Percentiles rank a stretch among this genome's conserved stretches.
Evolutionary conservation across 495 filamentous ascomycete species (phyloP).

Genomic region (Tuber melanosporum): DNA sequence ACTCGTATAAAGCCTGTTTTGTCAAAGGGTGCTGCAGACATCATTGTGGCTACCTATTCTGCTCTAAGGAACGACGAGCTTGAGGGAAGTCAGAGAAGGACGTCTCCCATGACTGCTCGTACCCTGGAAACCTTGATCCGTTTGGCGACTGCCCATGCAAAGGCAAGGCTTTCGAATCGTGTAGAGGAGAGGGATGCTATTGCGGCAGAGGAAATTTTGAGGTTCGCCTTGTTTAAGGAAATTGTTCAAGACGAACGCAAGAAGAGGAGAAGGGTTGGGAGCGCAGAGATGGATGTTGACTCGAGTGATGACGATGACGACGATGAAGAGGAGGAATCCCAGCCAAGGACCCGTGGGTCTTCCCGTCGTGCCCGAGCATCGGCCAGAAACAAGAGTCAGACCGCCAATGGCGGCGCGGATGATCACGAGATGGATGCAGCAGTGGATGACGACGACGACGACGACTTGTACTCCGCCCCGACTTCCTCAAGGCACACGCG

Average conservation of each 20-base stretch:
- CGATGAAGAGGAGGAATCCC: slow-evolving; percentile 40
- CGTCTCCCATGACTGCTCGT: slow-evolving; percentile 91
- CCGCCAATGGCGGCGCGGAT: slow-evolving; percentile 15
- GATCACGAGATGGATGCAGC: slow-evolving; percentile 33
- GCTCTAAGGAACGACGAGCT: slow-evolving; percentile 93
- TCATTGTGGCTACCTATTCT: slow-evolving; percentile 88
- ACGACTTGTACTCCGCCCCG: slow-evolving; percentile 36
- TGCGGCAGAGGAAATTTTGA: slow-evolving; percentile 79
- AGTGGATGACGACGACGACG: slow-evolving; percentile 31
- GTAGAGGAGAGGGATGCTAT: slow-evolving; percentile 88
- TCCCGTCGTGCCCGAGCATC: slow-evolving; percentile 28
- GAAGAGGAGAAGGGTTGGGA: slow-evolving; percentile 55
- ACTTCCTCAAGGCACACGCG: slow-evolving; percentile 15
- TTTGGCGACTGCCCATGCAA: slow-evolving; percentile 92
- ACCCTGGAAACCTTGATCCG: slow-evolving; percentile 96
- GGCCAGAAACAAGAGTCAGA: slow-evolving; percentile 16
- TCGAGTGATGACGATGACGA: slow-evolving; percentile 47
- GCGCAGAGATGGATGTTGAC: slow-evolving; percentile 45
- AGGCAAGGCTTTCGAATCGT: slow-evolving; percentile 81
- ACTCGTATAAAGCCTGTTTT: slow-evolving; percentile 81
- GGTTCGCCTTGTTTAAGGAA: slow-evolving; percentile 98
- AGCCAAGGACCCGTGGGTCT: slow-evolving; percentile 19
- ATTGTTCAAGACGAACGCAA: slow-evolving; percentile 79
- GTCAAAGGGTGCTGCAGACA: slow-evolving; percentile 86
- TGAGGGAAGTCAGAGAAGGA: slow-evolving; percentile 86